These are phyloP conservation scores for Eutypa lata DNA, from an alignment of 2,329 filamentous ascomycete genomes.

Conservation along the genomic window DNA sequence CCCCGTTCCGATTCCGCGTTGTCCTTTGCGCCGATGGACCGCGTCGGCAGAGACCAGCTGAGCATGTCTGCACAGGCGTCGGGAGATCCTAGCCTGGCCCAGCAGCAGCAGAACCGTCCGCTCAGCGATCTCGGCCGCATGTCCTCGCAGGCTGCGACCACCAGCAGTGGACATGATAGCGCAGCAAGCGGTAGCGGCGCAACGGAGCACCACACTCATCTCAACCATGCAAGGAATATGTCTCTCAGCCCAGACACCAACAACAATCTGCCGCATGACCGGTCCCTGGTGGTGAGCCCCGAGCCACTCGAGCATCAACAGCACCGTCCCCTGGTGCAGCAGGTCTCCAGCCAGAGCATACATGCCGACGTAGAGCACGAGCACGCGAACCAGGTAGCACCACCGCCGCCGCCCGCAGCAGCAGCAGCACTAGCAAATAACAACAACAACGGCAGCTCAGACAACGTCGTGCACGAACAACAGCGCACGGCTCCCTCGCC, in stretches of 20 bases:
- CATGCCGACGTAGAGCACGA: constrained; percentile 12
- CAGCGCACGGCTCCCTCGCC: not conserved
- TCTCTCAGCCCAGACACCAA: constrained; percentile 19
- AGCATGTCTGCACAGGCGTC: not conserved
- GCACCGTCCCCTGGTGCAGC: constrained; percentile 13
- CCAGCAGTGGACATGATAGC: no score
- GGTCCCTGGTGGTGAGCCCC: constrained; percentile 22
- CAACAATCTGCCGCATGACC: constrained; percentile 1
- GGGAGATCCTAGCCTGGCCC: not conserved
- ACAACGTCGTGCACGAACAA: no score
- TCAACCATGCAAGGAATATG: constrained; percentile 4
- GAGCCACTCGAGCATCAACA: constrained; percentile 15
- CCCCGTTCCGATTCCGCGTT: constrained; percentile 5
- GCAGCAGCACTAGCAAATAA: not conserved
- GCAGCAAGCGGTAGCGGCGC: not conserved
- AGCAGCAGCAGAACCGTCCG: not conserved
- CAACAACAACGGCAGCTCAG: no score
- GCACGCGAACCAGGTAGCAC: constrained; percentile 22
- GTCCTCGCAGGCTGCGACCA: constrained; percentile 1
- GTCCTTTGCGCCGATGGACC: constrained; percentile 7
- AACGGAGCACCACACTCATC: not conserved
- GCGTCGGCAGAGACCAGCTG: not conserved
- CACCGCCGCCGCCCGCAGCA: no score
- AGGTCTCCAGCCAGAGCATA: constrained; percentile 22
- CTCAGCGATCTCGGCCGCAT: constrained; percentile 6